phyloP scores from a whole-genome alignment of 1,139 yeast genomes.

The Diutina rugosa region DNA sequence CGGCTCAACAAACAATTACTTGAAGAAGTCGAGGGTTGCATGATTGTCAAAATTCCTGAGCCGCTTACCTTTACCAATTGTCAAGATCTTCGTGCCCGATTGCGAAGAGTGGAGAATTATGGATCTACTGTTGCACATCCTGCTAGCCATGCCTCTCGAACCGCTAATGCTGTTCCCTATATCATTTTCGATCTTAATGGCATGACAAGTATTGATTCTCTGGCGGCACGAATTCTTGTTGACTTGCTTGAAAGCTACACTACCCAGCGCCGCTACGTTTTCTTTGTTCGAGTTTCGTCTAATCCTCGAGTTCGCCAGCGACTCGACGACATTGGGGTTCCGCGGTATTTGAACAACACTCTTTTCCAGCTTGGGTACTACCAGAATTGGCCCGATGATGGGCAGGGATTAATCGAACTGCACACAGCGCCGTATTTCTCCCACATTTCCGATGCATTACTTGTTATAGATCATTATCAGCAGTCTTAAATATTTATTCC shows the following conservation, averaged over 20 bases:
- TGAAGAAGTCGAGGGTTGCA: slow-evolving; percentile 75
- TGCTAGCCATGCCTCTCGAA: slow-evolving; percentile 47
- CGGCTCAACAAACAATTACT: slow-evolving; percentile 27
- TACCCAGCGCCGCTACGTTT: not conserved
- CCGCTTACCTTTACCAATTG: slow-evolving; percentile 59
- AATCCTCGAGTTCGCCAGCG: not conserved
- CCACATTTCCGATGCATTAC: slow-evolving; percentile 1
- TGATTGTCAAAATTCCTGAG: slow-evolving; percentile 56
- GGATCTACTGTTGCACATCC: slow-evolving; percentile 85
- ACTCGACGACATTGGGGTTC: not conserved
- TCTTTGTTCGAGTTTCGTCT: not conserved
- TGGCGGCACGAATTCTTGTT: slow-evolving; percentile 57
- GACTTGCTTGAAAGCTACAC: not conserved
- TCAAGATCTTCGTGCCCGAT: slow-evolving; percentile 64
- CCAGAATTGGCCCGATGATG: not conserved
- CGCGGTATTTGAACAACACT: not conserved
- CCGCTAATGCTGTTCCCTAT: slow-evolving; percentile 43
- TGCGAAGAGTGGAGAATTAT: slow-evolving; percentile 68
- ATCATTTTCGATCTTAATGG: slow-evolving; percentile 79
- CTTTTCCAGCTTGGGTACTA: not conserved
- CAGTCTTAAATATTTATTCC: not conserved
- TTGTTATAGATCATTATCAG: not conserved
- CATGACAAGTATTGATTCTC: slow-evolving; percentile 77
- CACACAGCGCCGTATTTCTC: not conserved
- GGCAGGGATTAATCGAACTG: not conserved